phyloP scores from a whole-genome alignment of 257 asterid genomes.

The Datura wrightii region DNA sequence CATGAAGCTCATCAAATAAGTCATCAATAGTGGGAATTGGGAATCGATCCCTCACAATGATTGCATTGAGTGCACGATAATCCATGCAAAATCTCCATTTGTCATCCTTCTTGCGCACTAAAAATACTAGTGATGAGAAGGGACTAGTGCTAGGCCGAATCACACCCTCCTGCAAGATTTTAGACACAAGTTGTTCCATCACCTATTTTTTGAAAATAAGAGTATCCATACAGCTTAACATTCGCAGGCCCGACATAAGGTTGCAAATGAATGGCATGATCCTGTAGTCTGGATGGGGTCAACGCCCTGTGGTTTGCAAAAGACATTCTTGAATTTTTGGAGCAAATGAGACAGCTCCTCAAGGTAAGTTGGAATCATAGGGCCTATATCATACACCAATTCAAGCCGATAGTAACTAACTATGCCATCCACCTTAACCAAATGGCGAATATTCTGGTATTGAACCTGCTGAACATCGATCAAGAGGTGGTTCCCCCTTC shows the following conservation, averaged over 20 bases:
- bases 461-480: no score
- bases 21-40: neutral
- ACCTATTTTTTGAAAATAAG: neutral
- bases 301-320: neutral
- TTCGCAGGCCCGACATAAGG: neutral
- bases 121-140: no score
- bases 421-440: no score
- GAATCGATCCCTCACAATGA: neutral
- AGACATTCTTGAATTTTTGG: neutral
- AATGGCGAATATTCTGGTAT: neutral
- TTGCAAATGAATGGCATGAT: neutral
- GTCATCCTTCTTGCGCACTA: no score
- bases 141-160: no score
- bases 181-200: neutral
- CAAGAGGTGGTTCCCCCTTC: no score
- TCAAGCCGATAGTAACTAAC: no score
- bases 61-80: neutral
- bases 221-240: constrained; percentile 14
- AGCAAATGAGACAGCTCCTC: neutral
- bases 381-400: no score
- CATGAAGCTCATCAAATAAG: neutral
- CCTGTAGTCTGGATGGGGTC: neutral
- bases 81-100: neutral
- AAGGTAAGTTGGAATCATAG: no score
- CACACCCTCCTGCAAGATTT: no score